These are phyloP conservation scores for Amanita muscaria DNA, from an alignment of 768 basidiomycete genomes.

Conservation along the genomic window DNA sequence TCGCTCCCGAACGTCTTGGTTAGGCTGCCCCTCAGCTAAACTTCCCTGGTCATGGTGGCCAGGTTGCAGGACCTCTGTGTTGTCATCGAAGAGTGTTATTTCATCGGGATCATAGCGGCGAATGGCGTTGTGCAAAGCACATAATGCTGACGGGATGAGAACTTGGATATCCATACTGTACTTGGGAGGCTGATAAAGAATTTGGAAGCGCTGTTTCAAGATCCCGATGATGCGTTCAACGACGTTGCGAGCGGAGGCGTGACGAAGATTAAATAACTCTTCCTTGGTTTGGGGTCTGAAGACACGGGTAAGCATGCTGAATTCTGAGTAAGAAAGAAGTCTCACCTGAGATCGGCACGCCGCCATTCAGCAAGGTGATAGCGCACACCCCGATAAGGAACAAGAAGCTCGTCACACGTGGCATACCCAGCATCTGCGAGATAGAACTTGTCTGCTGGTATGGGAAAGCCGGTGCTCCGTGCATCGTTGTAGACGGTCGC, in stretches of 20 bases:
- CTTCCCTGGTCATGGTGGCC: neutral
- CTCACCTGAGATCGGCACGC: neutral
- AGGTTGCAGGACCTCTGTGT: too few relatives aligned
- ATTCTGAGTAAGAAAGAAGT: too few relatives aligned
- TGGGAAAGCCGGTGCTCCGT: constrained; percentile 17
- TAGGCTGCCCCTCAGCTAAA: neutral
- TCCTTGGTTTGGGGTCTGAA: constrained; percentile 10
- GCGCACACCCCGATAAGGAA: constrained; percentile 24
- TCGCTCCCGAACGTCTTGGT: neutral
- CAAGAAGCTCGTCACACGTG: constrained; percentile 23
- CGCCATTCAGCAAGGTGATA: constrained; percentile 3
- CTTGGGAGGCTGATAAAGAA: neutral
- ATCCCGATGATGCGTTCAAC: constrained; percentile 31
- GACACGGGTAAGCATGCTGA: too few relatives aligned
- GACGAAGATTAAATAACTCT: constrained; percentile 29
- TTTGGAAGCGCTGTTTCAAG: neutral
- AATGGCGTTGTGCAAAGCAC: neutral
- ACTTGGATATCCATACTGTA: neutral
- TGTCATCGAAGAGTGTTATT: neutral
- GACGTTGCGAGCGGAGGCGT: constrained; percentile 26
- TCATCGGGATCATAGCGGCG: neutral
- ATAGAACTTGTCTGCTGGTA: constrained; percentile 25
- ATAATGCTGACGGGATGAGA: neutral
- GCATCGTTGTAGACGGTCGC: constrained; percentile 23
- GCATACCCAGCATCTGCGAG: constrained; percentile 31